phyloP scores from a whole-genome alignment of 495 filamentous ascomycete species.

The Penicillium flavigenum region DNA sequence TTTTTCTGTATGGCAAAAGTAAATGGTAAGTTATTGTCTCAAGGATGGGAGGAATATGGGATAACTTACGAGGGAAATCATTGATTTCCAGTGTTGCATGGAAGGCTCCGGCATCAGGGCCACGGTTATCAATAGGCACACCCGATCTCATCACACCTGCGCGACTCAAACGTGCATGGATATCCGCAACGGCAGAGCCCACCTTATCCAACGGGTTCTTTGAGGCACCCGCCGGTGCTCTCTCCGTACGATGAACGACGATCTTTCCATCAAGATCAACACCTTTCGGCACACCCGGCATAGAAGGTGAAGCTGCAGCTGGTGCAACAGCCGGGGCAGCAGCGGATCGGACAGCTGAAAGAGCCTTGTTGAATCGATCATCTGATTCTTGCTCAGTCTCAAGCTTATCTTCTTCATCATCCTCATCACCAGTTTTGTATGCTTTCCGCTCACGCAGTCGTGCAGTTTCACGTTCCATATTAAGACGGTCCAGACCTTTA shows the following conservation, averaged over 20 bases:
- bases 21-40: conserved; percentile 25
- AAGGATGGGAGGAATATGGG: neutral
- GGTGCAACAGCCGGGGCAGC: conserved; percentile 26
- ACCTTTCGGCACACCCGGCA: conserved; percentile 58
- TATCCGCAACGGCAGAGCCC: conserved; percentile 77
- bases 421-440: conserved; percentile 86
- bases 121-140: conserved; percentile 97
- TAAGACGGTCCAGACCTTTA: conserved; percentile 87
- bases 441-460: conserved; percentile 81
- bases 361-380: conserved; percentile 64
- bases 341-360: conserved; percentile 61
- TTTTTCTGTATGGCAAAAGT: conserved; percentile 60
- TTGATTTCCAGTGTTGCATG: conserved; percentile 99
- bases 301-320: conserved; percentile 40
- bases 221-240: conserved; percentile 44
- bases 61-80: conserved; percentile 82
- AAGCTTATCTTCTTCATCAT: conserved; percentile 80
- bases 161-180: conserved; percentile 81
- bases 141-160: conserved; percentile 84
- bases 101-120: conserved; percentile 94
- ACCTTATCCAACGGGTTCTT: conserved; percentile 84
- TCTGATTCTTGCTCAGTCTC: conserved; percentile 67
- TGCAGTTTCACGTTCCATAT: conserved; percentile 84
- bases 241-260: conserved; percentile 73
- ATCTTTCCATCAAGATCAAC: conserved; percentile 73